phyloP scores from a whole-genome alignment of 139 green algal genomes.

The Haematococcus lacustris region DNA sequence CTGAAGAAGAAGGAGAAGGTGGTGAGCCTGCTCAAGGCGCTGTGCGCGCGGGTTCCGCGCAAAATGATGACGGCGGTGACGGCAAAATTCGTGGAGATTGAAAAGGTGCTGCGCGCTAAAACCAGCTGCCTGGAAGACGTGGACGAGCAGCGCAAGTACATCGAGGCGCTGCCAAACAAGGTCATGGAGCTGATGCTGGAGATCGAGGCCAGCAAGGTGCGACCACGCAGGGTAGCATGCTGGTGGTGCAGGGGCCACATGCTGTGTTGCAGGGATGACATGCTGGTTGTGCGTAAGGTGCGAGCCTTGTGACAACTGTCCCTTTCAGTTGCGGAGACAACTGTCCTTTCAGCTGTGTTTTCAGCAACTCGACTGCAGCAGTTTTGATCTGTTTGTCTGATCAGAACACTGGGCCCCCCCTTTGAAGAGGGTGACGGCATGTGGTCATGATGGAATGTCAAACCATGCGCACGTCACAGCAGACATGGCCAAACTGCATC shows the following conservation, averaged over 20 bases:
- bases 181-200: constrained; percentile 48
- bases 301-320: neutral
- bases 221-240: neutral
- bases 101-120: constrained; percentile 48
- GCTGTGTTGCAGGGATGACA: neutral
- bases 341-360: neutral
- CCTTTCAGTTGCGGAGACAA: neutral
- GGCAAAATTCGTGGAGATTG: constrained; percentile 56
- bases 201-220: constrained; percentile 34
- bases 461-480: too few species aligned
- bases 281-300: neutral
- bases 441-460: too few species aligned
- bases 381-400: too few species aligned
- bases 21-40: constrained; percentile 45
- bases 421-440: too few species aligned
- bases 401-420: too few species aligned
- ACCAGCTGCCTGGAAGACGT: constrained; percentile 64
- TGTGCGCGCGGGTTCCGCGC: constrained; percentile 41
- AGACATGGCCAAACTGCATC: too few species aligned
- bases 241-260: too few species aligned
- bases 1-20: constrained; percentile 63
- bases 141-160: constrained; percentile 59
- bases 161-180: constrained; percentile 51
- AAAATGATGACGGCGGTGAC: constrained; percentile 34
- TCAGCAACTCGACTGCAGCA: too few species aligned